These are phyloP conservation scores for Annulohypoxylon truncatum DNA, from an alignment of 2,329 filamentous ascomycete species.

Conservation along the genomic window DNA sequence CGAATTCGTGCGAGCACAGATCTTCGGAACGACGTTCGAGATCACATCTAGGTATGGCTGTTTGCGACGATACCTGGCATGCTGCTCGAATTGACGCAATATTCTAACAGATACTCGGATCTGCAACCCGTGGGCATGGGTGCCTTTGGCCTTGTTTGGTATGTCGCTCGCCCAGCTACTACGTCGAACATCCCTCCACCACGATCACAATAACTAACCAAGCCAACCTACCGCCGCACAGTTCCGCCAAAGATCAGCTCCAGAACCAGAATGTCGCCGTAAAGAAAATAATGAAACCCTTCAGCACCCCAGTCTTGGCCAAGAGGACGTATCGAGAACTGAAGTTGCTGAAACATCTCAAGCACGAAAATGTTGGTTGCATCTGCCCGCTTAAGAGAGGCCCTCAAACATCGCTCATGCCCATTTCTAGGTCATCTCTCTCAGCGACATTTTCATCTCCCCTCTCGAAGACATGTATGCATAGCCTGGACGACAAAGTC, in stretches of 20 bases:
- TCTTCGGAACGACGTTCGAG: constrained; percentile 99
- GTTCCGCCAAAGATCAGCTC: constrained; percentile 97
- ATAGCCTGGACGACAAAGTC: neutral
- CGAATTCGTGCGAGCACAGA: constrained; percentile 98
- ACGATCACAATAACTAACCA: constrained; percentile 25
- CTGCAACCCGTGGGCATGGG: constrained; percentile 99
- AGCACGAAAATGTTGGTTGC: constrained; percentile 87
- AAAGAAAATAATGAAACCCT: constrained; percentile 99
- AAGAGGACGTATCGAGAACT: constrained; percentile 98
- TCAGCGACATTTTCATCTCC: constrained; percentile 99
- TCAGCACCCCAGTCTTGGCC: constrained; percentile 97
- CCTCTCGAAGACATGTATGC: constrained; percentile 96
- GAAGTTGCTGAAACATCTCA: constrained; percentile 95
- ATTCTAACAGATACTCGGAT: constrained; percentile 84
- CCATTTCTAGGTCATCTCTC: constrained; percentile 81
- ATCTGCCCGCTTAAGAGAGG: constrained; percentile 15
- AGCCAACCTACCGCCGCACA: constrained; percentile 54
- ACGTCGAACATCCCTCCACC: neutral
- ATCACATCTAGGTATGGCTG: constrained; percentile 89
- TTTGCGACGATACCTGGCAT: constrained; percentile 18
- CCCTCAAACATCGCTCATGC: constrained; percentile 29
- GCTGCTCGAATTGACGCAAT: constrained; percentile 45
- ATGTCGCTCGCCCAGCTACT: constrained; percentile 51
- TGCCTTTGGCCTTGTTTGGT: constrained; percentile 98
- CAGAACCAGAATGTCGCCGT: constrained; percentile 96